Base-by-base conservation (phyloP, 2,329 filamentous ascomycete species). In the Cladosporium sp. region DNA sequence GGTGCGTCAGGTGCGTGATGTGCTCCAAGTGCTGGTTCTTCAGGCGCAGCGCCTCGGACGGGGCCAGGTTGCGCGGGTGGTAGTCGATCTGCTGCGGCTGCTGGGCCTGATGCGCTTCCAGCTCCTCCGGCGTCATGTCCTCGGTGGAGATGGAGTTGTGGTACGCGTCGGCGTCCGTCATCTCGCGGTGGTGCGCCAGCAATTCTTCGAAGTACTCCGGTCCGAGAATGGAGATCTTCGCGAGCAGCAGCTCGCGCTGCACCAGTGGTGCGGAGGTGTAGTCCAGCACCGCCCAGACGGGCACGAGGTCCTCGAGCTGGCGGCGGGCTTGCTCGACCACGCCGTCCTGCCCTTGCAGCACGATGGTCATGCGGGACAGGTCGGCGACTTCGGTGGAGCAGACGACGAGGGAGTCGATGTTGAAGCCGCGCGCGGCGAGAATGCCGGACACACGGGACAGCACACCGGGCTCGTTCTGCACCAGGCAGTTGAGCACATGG, bases 121-220 rank as follows among this genome's bases (percentile, higher is more conserved):
- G 47, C 44, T 65, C 51, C 39, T 62, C 61, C 8, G 58, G 52
- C 27, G 53, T 60, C 24, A 60, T 49, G 18, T 59, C 58, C 38
- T 57, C 57, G 13, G 43, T 54, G 34, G 52, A 41, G 40, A 43
- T 17, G 36, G 36, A 45, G 51, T 51, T 52, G 30, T 36, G 45
- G 24, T 27, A 48, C 22, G 53, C 68, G 22, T 74, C 72, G 3
- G 75, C 72, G 18, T 77, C 76, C 9, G 81, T 84, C 70, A 97
- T 95, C 74, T 97, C 93, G 53, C 91, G 85, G 73, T 99, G 93
- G 72, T 99, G 93, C 50, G 89, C 86, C 59, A 96, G 83, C 51
- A 99, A 80, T 74, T 99, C 93, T 74, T 97, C 92, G 63, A 96
- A 99, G 74, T 96, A 96, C 76, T 99, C 93, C 5, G 93, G 93